A percentile compares a stretch with the other conserved stretches of the same genome.
These are phyloP conservation scores for Fagopyrum tataricum DNA, from an alignment of 148 eudicot genomes.

Conservation along the genomic window DNA sequence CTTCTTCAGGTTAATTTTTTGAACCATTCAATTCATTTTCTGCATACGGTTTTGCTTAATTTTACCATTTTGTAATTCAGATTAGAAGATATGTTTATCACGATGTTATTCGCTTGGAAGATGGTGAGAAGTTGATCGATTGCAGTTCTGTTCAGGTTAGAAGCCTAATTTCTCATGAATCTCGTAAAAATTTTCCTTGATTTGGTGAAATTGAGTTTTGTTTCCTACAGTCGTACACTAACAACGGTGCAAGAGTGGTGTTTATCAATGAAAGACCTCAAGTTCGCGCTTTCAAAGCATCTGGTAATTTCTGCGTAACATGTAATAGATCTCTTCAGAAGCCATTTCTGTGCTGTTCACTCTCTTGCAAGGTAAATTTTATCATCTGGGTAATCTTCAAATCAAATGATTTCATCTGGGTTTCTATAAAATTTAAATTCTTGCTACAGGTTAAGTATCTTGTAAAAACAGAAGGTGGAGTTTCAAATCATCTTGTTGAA, in stretches of 20 bases:
- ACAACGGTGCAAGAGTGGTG: conserved; percentile 50
- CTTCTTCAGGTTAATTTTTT: conserved; percentile 33
- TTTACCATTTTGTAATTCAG: conserved; percentile 20
- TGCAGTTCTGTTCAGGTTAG: conserved; percentile 45
- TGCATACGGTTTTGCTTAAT: not conserved
- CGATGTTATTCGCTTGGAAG: conserved; percentile 40
- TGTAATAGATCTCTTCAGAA: conserved; percentile 43
- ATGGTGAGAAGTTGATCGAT: conserved; percentile 48
- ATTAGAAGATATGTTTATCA: conserved; percentile 52
- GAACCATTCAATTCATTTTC: not conserved
- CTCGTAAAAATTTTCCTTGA: not conserved
- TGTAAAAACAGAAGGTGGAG: not conserved
- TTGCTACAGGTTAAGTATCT: not conserved
- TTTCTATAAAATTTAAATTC: not conserved
- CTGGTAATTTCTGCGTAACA: conserved; percentile 32
- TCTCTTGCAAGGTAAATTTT: conserved; percentile 46
- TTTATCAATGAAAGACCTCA: conserved; percentile 37
- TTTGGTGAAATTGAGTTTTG: not conserved
- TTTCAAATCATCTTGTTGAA: conserved; percentile 16
- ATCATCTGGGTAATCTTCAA: too few species aligned
- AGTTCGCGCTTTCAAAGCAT: conserved; percentile 22
- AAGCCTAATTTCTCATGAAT: not conserved
- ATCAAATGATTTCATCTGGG: not conserved
- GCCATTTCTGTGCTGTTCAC: conserved; percentile 40
- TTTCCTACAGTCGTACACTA: conserved; percentile 31